Conservation (phyloP, 176 grass and related monocot genomes). For the Aegilops sharonensis region DNA sequence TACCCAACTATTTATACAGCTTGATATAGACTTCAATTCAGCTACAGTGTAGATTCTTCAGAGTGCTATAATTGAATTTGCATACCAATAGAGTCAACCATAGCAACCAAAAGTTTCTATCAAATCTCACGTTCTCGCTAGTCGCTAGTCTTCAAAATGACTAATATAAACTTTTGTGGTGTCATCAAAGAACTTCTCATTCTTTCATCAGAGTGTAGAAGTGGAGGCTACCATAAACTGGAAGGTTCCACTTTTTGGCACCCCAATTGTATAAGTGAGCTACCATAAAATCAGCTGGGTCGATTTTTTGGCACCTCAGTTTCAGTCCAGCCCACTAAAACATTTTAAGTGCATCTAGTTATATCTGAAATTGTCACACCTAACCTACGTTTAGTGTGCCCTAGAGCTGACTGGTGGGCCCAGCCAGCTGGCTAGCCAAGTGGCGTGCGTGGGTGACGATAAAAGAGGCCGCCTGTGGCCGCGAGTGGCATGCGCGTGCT, state of each 20-base stretch:
- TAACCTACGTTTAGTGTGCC: no score
- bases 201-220: background rate
- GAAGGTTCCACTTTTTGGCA: background rate
- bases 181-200: background rate
- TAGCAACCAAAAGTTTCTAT: background rate
- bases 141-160: background rate
- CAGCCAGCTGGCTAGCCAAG: no score
- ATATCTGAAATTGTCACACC: no score
- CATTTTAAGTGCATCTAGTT: background rate
- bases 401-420: no score
- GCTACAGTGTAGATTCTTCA: conserved; percentile 1
- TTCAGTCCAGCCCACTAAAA: background rate
- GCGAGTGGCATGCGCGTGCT: no score
- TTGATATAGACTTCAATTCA: conserved; percentile 5
- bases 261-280: background rate
- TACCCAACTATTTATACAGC: background rate
- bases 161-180: background rate
- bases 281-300: background rate
- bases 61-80: background rate
- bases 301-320: background rate
- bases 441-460: no score
- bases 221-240: background rate
- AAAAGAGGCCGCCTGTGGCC: no score
- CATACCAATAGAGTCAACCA: background rate
- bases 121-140: background rate